A percentile compares a stretch with the other conserved stretches of the same genome.
These are phyloP conservation scores for Neobulgaria alba DNA, from an alignment of 2,329 filamentous ascomycete genomes.

Conservation along the genomic window DNA sequence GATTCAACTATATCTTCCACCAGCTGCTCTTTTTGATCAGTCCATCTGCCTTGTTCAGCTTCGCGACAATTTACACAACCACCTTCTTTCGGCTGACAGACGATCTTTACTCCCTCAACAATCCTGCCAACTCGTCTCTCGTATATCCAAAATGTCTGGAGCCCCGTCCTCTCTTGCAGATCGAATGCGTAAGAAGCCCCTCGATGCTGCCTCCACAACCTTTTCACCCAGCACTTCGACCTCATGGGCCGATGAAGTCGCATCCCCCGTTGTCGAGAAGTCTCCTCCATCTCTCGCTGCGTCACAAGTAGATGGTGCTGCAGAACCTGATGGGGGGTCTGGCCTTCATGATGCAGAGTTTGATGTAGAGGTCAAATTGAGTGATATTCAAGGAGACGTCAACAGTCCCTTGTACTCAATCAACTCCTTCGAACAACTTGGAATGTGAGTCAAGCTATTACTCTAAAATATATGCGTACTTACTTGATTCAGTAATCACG, in stretches of 20 bases:
- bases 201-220: conserved; percentile 10
- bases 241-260: conserved; percentile 36
- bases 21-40: not conserved
- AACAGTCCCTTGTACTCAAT: conserved; percentile 83
- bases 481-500: conserved; percentile 36
- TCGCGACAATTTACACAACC: not conserved
- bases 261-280: conserved; percentile 19
- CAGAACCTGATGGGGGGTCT: conserved; percentile 36
- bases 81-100: too few species aligned
- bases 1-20: not conserved
- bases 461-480: conserved; percentile 2
- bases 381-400: conserved; percentile 77
- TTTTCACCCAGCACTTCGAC: conserved; percentile 18
- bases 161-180: conserved; percentile 32
- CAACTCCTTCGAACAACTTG: conserved; percentile 75
- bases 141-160: too few species aligned
- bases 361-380: conserved; percentile 87
- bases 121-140: too few species aligned
- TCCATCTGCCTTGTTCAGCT: not conserved
- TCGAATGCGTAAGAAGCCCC: conserved; percentile 30
- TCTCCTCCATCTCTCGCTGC: conserved; percentile 8
- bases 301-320: conserved; percentile 38
- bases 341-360: conserved; percentile 63
- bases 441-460: conserved; percentile 53
- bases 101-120: too few species aligned